Conservation (phyloP, 78 protist species). For the Fonticula alba region DNA sequence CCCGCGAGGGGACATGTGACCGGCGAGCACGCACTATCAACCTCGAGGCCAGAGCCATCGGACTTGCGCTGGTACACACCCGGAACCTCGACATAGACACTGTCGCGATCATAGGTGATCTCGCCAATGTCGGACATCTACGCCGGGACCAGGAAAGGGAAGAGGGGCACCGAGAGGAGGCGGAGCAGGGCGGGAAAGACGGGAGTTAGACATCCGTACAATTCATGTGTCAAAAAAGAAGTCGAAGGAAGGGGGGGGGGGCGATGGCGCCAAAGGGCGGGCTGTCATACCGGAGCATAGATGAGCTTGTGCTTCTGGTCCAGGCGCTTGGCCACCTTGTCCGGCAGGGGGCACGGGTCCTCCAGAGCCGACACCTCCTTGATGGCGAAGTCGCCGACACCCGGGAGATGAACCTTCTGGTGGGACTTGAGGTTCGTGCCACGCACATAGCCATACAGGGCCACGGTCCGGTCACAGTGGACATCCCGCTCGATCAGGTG, state of each 20-base stretch:
- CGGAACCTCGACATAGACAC: conserved; percentile 72
- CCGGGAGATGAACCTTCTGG: conserved; percentile 73
- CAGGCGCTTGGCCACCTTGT: conserved; percentile 11
- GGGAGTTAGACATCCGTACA: no score
- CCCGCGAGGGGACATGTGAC: no score
- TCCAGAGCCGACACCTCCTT: conserved; percentile 26
- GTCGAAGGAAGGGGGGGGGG: no score
- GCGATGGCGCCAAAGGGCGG: no score
- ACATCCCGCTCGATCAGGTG: neutral
- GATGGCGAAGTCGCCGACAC: conserved; percentile 82
- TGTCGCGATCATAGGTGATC: conserved; percentile 83
- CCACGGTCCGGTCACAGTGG: conserved; percentile 6
- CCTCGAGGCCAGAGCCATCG: no score
- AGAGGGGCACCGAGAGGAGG: no score
- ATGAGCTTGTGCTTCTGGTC: conserved; percentile 37
- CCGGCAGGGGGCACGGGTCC: conserved; percentile 92
- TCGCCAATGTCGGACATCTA: conserved; percentile 90
- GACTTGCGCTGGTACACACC: neutral
- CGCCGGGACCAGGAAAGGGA: conserved; percentile 66
- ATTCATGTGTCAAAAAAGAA: no score
- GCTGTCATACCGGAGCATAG: conserved; percentile 30
- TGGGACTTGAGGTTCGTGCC: conserved; percentile 71
- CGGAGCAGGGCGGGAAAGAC: no score
- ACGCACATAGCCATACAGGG: conserved; percentile 76
- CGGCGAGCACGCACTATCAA: no score